phyloP scores from a whole-genome alignment of 1,139 yeast species.

The Geotrichum reessii region DNA sequence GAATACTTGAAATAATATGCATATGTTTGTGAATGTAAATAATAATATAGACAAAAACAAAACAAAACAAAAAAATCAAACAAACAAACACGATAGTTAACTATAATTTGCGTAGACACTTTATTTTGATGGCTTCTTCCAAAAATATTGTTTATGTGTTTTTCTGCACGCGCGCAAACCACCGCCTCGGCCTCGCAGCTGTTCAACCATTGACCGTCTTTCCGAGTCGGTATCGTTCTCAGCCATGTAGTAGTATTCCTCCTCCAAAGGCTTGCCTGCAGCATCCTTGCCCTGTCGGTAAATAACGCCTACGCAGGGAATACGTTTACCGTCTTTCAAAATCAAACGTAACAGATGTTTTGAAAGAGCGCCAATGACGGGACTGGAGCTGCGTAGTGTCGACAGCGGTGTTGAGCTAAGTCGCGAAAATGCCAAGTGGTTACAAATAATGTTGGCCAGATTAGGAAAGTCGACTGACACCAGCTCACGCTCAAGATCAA shows the following conservation, averaged over 20 bases:
- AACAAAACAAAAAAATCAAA: too few species aligned
- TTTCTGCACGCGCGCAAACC: slow-evolving; percentile 53
- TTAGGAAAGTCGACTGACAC: background rate
- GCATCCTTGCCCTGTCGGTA: slow-evolving; percentile 91
- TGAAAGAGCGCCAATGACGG: background rate
- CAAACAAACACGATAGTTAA: background rate
- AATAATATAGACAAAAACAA: background rate
- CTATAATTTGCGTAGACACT: background rate
- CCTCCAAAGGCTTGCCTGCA: slow-evolving; percentile 89
- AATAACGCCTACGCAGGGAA: slow-evolving; percentile 69
- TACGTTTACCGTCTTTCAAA: background rate
- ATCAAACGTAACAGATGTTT: background rate
- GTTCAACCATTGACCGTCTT: slow-evolving; percentile 63
- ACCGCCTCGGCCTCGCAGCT: slow-evolving; percentile 58
- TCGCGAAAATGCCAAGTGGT: slow-evolving; percentile 86
- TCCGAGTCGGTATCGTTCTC: slow-evolving; percentile 71
- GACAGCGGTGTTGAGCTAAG: slow-evolving; percentile 83
- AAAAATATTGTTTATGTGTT: slow-evolving; percentile 69
- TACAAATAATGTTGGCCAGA: slow-evolving; percentile 47
- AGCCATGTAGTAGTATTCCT: slow-evolving; percentile 84
- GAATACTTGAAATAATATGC: background rate
- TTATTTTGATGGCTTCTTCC: slow-evolving; percentile 23
- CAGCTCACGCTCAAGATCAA: background rate
- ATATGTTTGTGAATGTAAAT: background rate
- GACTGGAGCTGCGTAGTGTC: slow-evolving; percentile 51